These are phyloP conservation scores for Solanum pinnatisectum DNA, from an alignment of 257 asterid species.

Conservation along the genomic window DNA sequence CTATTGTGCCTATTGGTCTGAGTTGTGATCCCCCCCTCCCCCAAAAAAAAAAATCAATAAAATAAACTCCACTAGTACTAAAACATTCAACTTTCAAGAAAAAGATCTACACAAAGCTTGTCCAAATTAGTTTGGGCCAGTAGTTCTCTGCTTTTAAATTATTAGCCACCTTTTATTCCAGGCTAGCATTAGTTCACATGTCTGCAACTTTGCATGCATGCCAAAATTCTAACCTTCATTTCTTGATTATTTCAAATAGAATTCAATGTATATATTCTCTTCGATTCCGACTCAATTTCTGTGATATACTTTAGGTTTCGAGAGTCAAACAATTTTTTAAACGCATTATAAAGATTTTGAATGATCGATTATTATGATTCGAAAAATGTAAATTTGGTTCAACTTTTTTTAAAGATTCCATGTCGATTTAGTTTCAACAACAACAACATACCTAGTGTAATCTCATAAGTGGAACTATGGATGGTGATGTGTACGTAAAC, in stretches of 20 bases:
- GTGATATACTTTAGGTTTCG: neutral
- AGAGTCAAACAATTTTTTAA: neutral
- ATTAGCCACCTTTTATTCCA: neutral
- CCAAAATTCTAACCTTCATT: neutral
- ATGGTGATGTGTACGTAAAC: neutral
- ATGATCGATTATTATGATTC: neutral
- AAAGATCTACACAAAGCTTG: neutral
- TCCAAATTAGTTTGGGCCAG: neutral
- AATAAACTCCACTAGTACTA: neutral
- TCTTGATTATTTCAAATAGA: neutral
- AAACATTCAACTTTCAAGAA: neutral
- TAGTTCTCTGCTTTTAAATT: neutral
- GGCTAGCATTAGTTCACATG: slow-evolving; percentile 14
- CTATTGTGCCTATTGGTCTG: neutral
- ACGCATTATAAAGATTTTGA: neutral
- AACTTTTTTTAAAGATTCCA: too few species aligned
- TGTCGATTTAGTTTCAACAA: neutral
- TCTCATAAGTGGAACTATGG: neutral
- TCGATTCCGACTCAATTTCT: neutral
- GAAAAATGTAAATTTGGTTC: too few species aligned
- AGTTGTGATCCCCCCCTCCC: slow-evolving; percentile 6
- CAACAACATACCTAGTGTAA: neutral
- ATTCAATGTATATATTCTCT: neutral
- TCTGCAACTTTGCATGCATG: neutral
- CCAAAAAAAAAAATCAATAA: neutral